Evolutionary conservation across 148 eudicot species (phyloP).

Genomic region (Persicaria maculosa): DNA sequence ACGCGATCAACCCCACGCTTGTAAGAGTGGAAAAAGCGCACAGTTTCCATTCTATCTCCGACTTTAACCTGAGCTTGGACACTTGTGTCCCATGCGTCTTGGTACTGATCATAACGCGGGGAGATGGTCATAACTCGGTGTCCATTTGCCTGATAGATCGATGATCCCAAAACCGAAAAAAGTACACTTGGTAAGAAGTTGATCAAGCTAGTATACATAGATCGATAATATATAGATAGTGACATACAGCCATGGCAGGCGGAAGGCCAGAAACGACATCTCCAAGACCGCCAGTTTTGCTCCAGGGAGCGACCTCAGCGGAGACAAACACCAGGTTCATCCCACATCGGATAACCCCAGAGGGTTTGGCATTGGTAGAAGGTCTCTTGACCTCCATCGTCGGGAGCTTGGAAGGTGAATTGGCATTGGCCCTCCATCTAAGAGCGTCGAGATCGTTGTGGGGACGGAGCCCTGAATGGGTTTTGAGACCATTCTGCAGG

Average conservation of each 20-base stretch:
- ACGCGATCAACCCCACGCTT: slow-evolving; percentile 87
- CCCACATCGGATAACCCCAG: slow-evolving; percentile 23
- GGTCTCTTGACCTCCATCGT: background rate
- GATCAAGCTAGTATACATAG: no score
- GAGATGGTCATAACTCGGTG: slow-evolving; percentile 77
- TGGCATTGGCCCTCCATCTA: background rate
- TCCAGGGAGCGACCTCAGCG: slow-evolving; percentile 87
- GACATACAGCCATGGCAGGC: slow-evolving; percentile 75
- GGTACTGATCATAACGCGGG: slow-evolving; percentile 84
- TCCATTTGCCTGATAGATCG: slow-evolving; percentile 44
- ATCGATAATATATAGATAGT: background rate
- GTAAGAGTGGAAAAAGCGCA: slow-evolving; percentile 67
- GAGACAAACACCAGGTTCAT: slow-evolving; percentile 63
- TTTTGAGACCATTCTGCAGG: background rate
- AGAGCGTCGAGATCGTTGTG: background rate
- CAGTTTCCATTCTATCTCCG: slow-evolving; percentile 51
- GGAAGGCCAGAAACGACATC: slow-evolving; percentile 93
- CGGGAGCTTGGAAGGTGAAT: background rate
- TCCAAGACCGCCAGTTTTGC: slow-evolving; percentile 96
- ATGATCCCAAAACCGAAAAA: no score
- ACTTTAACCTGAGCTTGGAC: slow-evolving; percentile 47
- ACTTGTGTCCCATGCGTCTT: slow-evolving; percentile 84
- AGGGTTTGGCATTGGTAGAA: background rate
- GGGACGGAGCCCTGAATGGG: background rate
- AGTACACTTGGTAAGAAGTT: no score